These are phyloP conservation scores for Fistulinella prunicolor DNA, from an alignment of 768 basidiomycete species.

Conservation along the genomic window DNA sequence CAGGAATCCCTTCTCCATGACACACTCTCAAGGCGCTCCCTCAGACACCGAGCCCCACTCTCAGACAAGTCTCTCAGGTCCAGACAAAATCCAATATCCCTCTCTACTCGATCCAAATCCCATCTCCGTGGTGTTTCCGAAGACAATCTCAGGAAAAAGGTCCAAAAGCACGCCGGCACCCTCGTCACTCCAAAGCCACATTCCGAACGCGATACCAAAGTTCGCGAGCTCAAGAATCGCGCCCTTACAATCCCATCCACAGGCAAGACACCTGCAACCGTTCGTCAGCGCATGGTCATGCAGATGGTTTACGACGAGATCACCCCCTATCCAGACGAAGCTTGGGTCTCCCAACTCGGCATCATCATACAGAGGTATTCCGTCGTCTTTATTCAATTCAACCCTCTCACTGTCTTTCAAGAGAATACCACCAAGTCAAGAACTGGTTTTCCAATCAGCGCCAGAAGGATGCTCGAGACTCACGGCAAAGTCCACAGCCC, in stretches of 20 bases:
- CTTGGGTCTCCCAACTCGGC: slow-evolving; percentile 59
- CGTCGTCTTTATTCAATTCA: no score
- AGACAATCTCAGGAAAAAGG: slow-evolving; percentile 28
- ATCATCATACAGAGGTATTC: slow-evolving; percentile 55
- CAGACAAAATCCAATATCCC: slow-evolving; percentile 23
- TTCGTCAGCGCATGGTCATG: slow-evolving; percentile 53
- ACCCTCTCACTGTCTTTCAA: slow-evolving; percentile 26
- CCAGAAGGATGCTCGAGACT: slow-evolving; percentile 42
- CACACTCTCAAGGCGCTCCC: slow-evolving; percentile 23
- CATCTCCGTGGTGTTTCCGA: slow-evolving; percentile 23
- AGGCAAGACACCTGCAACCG: slow-evolving; percentile 49
- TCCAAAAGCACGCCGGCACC: slow-evolving; percentile 21
- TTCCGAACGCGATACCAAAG: slow-evolving; percentile 31
- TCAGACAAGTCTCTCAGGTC: slow-evolving; percentile 23
- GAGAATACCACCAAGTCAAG: slow-evolving; percentile 59
- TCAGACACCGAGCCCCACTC: slow-evolving; percentile 21
- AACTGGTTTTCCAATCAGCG: slow-evolving; percentile 70
- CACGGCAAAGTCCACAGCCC: slow-evolving; percentile 34
- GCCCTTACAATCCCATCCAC: slow-evolving; percentile 34
- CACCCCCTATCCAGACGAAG: slow-evolving; percentile 61
- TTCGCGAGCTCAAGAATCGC: slow-evolving; percentile 31
- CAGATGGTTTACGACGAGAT: slow-evolving; percentile 65
- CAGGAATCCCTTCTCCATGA: slow-evolving; percentile 28
- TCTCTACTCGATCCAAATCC: slow-evolving; percentile 27
- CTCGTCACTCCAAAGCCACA: slow-evolving; percentile 20